Conservation (phyloP, 108 stramenopile species). For the Schizochytrium sp. region DNA sequence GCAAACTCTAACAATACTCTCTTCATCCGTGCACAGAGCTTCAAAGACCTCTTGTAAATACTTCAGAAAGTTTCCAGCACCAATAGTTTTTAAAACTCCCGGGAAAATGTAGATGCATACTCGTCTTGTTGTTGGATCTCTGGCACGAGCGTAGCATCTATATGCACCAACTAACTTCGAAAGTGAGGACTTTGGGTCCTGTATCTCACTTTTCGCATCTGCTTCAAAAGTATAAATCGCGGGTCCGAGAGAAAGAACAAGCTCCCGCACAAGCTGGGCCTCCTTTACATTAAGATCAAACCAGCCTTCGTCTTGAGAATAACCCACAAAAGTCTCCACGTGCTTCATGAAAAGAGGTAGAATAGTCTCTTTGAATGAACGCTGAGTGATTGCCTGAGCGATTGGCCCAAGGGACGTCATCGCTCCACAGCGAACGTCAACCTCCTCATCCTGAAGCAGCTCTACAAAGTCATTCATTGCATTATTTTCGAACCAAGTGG, state of each 20-base stretch:
- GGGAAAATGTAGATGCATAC: not conserved
- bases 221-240: not conserved
- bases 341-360: not conserved
- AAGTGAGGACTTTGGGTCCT: not conserved
- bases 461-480: not conserved
- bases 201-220: not conserved
- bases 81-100: not conserved
- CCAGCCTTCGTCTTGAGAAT: not conserved
- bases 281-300: not conserved
- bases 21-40: not conserved
- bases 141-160: not conserved
- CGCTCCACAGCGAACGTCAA: not conserved
- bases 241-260: not conserved
- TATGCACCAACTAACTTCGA: not conserved
- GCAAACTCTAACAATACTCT: not conserved
- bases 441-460: not conserved
- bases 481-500: not conserved
- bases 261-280: conserved; percentile 30
- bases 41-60: not conserved
- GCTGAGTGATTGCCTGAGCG: not conserved
- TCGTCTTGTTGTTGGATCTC: not conserved
- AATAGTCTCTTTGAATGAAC: not conserved
- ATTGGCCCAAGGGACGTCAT: not conserved
- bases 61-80: not conserved
- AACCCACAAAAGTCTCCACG: not conserved